phyloP scores from a whole-genome alignment of 495 filamentous ascomycete species.

The Trichocladium antarcticum region DNA sequence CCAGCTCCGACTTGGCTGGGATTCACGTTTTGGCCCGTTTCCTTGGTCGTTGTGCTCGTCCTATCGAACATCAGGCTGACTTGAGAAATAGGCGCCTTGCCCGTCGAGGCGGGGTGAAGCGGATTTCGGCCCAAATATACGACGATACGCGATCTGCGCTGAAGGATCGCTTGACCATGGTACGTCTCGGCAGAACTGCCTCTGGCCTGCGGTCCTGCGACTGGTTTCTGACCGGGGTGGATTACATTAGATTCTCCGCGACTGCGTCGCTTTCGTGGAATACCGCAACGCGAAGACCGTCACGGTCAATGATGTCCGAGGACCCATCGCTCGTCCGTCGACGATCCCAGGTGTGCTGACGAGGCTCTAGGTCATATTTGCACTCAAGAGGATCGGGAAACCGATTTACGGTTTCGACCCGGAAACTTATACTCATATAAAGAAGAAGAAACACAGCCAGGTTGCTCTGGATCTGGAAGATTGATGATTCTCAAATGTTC shows the following conservation, averaged over 20 bases:
- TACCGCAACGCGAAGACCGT: slow-evolving; percentile 47
- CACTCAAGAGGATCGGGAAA: slow-evolving; percentile 38
- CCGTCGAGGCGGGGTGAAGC: slow-evolving; percentile 65
- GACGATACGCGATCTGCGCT: slow-evolving; percentile 50
- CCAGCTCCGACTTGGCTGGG: neutral
- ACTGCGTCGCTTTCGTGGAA: slow-evolving; percentile 43
- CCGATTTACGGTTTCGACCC: slow-evolving; percentile 45
- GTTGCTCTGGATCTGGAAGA: neutral
- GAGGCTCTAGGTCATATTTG: slow-evolving; percentile 48
- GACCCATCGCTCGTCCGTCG: too few relatives aligned
- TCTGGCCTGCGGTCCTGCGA: neutral
- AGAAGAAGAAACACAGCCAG: neutral
- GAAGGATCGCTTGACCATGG: slow-evolving; percentile 41
- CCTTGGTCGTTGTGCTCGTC: neutral
- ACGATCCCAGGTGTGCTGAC: neutral
- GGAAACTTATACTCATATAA: slow-evolving; percentile 8
- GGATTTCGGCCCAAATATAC: slow-evolving; percentile 62
- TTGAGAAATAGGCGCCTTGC: slow-evolving; percentile 59
- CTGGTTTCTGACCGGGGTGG: neutral
- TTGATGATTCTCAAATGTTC: too few relatives aligned
- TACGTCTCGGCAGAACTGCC: slow-evolving; percentile 20
- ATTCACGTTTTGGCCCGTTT: neutral
- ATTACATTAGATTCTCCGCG: slow-evolving; percentile 39
- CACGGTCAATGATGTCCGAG: slow-evolving; percentile 45
- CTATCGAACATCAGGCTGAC: neutral